Evolutionary conservation across 495 filamentous ascomycete genomes (phyloP), one percentile per base, ranked within the genome.

Genomic region (Xylaria telfairii): DNA sequence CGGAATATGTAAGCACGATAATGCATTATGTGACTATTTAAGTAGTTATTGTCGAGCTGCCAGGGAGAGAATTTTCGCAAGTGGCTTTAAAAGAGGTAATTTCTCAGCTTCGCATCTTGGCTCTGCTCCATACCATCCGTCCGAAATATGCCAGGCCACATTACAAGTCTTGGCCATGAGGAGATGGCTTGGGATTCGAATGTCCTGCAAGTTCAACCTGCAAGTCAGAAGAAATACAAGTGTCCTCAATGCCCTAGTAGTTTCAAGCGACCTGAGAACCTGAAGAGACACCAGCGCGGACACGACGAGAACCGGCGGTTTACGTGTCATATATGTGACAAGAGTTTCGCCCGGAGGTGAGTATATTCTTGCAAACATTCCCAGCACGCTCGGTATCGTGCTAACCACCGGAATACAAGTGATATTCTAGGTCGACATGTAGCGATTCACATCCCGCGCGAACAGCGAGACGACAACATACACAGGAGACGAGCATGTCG

Each of bases 271-370:
- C 84, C 89, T 21, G 91, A 93, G 74, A 91, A 93, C 79, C 76
- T 93, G 51, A 93, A 92, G 78, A 84, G 91, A 39, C 91, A 93
- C 78, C 82, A 91, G 70, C 86, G 91, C 49, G 91, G 90, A 59
- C 91, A 93, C 75, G 89, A 89, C 1, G 91, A 90, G 69, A 89
- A 91, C 76, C 91, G 90, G 72, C 88, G 87, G 0, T 92, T 92
- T 73, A 86, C 89, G 71, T 93, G 91, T 73, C 79, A 85, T 10
- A 85, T 88, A 72, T 93, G 91, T 76, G 84, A 86, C 30, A 87
- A 91, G 62, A 86, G 90, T 69, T 93, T 93, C 76, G 90, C 90
- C 24, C 81, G 83, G 76, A 88, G 82, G 83, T 87, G 73, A 79
- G 74, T 51, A 26, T 26, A 39, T 54, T 17, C 47, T 37, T 17